Evolutionary conservation across 75 land plant species (phyloP), one percentile per base, ranked within the genome.

Genomic region (Isoetes taiwanensis): DNA sequence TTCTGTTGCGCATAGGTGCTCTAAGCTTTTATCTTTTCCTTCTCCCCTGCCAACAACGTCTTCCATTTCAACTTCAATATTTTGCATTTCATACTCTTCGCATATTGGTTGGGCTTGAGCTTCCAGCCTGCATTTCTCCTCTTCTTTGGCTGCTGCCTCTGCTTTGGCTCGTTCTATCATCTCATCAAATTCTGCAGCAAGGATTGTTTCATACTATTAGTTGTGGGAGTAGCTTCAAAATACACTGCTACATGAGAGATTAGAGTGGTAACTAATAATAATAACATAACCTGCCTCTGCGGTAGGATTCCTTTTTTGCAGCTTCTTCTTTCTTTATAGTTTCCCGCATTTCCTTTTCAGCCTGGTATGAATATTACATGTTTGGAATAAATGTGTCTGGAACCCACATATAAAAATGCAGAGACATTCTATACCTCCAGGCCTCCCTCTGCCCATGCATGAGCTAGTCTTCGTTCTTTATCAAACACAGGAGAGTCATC

Each of bases 401-500:
- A n/a, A n/a, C n/a, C n/a, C n/a, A n/a, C n/a, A n/a, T n/a, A n/a
- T n/a, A n/a, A n/a, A n/a, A n/a, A n/a, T n/a, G n/a, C n/a, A n/a
- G n/a, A n/a, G n/a, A n/a, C n/a, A n/a, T n/a, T n/a, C n/a, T n/a
- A n/a, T 14, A 71, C 74, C 56, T 71, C 74, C 14, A 48, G 9
- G 3, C 74, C 74, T 28, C 74, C 74, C 34, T 50, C 52, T 9
- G 30, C 17, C 68, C 68, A 71, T 5, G 68, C 74, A 12, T 58
- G 33, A 28, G 74, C 69, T 30, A 71, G 31, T 20, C 74, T 46
- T 21, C 68, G 55, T 32, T 71, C 74, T 65, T 64, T 71, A 10
- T 54, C 63, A 54, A 71, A 71, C 19, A 71, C 69, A 38, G 74
- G 74, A 32, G 63, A 66, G 26, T 71, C 74, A 40, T 71, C 74